Evolutionary conservation across 1,284 basidiomycete species (phyloP).

Genomic region (Coniferiporia sulphurascens): DNA sequence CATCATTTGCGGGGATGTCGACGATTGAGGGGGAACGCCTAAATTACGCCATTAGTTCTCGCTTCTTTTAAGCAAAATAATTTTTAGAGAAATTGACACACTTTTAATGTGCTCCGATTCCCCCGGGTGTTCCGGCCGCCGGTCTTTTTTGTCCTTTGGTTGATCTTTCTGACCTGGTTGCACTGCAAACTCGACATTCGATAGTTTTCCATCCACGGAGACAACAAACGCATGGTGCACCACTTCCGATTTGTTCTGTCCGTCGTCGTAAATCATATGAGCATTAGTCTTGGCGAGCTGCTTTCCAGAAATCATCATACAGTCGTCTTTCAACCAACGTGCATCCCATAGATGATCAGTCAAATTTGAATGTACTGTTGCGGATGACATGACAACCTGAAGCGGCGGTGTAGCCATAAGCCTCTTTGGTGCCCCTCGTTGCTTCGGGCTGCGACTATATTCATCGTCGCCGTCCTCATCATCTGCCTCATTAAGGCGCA

Average conservation of each 20-base stretch:
- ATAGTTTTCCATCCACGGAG: conserved; percentile 42
- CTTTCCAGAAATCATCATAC: conserved; percentile 13
- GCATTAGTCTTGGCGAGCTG: conserved; percentile 19
- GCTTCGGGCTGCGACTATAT: conserved; percentile 22
- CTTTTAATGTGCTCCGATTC: not conserved
- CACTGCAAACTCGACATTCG: conserved; percentile 38
- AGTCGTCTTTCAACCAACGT: conserved; percentile 11
- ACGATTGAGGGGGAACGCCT: conserved; percentile 34
- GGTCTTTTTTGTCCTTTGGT: not conserved
- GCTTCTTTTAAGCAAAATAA: not conserved
- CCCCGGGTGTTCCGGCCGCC: not conserved
- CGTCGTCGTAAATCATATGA: conserved; percentile 24
- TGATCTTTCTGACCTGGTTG: conserved; percentile 4
- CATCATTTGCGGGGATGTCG: conserved; percentile 48
- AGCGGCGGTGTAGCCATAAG: not conserved
- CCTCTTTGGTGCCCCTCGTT: not conserved
- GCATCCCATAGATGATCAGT: conserved; percentile 11
- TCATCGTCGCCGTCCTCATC: conserved; percentile 20
- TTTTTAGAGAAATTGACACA: not conserved
- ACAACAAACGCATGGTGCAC: conserved; percentile 61
- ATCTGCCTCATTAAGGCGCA: conserved; percentile 3
- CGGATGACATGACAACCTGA: conserved; percentile 18
- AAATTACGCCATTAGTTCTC: not conserved
- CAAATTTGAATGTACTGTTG: conserved; percentile 14
- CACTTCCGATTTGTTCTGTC: conserved; percentile 33